These are phyloP conservation scores for Musa troglodytarum DNA, from an alignment of 176 grass and related monocot genomes.

Conservation along the genomic window DNA sequence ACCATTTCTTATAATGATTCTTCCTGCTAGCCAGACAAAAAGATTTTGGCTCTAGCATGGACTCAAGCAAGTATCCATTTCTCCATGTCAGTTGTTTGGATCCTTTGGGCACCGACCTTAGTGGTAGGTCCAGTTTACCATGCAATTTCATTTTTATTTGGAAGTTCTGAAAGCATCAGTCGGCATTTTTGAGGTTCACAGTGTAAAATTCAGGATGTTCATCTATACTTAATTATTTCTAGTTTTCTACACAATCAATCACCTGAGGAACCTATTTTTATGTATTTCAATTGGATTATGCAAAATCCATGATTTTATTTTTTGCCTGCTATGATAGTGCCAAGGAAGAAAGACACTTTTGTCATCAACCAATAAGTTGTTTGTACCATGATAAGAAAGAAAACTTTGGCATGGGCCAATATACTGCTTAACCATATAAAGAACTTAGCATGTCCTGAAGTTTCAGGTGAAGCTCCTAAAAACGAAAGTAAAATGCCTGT, in stretches of 20 bases:
- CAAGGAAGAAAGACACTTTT: too few species aligned
- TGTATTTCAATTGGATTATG: neutral
- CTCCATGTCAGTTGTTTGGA: constrained; percentile 59
- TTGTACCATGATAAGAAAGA: too few species aligned
- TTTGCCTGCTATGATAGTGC: too few species aligned
- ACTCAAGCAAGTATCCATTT: constrained; percentile 91
- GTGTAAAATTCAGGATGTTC: neutral
- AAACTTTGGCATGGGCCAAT: too few species aligned
- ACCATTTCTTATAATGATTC: neutral
- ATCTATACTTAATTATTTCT: neutral
- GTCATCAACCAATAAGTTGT: too few species aligned
- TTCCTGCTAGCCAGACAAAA: constrained; percentile 62
- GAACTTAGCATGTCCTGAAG: too few species aligned
- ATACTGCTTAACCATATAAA: too few species aligned
- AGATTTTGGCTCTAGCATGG: constrained; percentile 60
- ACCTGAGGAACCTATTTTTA: neutral
- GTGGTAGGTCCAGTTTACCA: constrained; percentile 39
- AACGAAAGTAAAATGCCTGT: too few species aligned
- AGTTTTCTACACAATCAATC: neutral
- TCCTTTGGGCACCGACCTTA: constrained; percentile 88
- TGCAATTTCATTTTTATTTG: constrained; percentile 15
- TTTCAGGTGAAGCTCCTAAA: too few species aligned
- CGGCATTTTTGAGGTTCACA: neutral
- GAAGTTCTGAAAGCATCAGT: neutral
- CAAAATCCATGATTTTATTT: neutral